These are phyloP conservation scores for Talaromyces islandicus DNA, from an alignment of 2,329 filamentous ascomycete species.

Conservation along the genomic window DNA sequence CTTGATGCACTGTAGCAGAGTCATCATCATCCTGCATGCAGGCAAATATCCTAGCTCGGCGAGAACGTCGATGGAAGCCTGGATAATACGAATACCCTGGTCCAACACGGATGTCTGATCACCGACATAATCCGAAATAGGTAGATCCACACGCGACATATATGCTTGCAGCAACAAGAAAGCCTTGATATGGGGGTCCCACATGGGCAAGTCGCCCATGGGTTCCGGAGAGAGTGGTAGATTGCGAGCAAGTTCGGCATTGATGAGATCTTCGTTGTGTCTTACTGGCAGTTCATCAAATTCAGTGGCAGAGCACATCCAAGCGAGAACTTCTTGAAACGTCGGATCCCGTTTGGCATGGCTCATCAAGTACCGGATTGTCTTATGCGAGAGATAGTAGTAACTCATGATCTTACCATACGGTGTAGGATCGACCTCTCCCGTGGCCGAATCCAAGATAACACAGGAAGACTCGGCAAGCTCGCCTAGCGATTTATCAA, in stretches of 20 bases:
- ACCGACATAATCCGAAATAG: conserved; percentile 94
- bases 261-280: conserved; percentile 97
- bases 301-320: conserved; percentile 90
- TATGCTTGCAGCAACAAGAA: conserved; percentile 92
- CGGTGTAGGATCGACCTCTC: conserved; percentile 82
- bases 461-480: conserved; percentile 81
- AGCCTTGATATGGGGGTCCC: conserved; percentile 97
- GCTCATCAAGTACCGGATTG: conserved; percentile 75
- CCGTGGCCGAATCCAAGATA: conserved; percentile 68
- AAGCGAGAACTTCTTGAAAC: conserved; percentile 77
- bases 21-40: conserved; percentile 75
- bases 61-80: conserved; percentile 89
- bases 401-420: conserved; percentile 99
- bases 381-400: conserved; percentile 95
- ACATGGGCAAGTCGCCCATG: conserved; percentile 72
- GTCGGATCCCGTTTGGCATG: conserved; percentile 69
- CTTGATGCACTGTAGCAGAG: conserved; percentile 85
- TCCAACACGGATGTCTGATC: conserved; percentile 85
- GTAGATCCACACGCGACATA: conserved; percentile 86
- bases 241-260: conserved; percentile 78
- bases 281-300: conserved; percentile 97
- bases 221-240: conserved; percentile 60
- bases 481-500: conserved; percentile 77
- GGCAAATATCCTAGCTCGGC: conserved; percentile 80
- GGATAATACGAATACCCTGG: conserved; percentile 93